A percentile compares a stretch with the other conserved stretches of the same genome.
Conservation (phyloP, 2,329 filamentous ascomycete species). For the Triangularia verruculosa region DNA sequence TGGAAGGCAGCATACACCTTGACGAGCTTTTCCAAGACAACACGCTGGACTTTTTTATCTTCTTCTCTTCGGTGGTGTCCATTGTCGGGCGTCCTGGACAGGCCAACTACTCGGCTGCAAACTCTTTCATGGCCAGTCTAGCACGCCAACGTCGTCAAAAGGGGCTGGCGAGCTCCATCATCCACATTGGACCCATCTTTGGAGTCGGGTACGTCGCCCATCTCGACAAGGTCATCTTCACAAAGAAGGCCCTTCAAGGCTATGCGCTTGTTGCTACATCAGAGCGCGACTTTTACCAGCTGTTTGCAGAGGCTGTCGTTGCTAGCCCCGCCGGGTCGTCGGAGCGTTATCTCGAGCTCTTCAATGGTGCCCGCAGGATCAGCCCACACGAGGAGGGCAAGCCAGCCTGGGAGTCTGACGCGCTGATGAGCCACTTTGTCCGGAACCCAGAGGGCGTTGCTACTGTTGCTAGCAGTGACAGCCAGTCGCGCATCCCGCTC, state of each 20-base stretch:
- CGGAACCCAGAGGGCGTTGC: background rate
- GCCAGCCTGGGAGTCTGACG: background rate
- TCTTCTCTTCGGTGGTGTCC: conserved; percentile 11
- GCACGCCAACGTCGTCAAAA: conserved; percentile 23
- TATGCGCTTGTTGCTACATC: background rate
- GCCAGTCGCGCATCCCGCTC: conserved; percentile 12
- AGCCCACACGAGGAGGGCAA: background rate
- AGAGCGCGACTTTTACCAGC: conserved; percentile 14
- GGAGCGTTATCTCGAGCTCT: background rate
- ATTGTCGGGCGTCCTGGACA: conserved; percentile 15
- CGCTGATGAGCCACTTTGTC: background rate
- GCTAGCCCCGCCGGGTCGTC: background rate
- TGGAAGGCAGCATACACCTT: conserved; percentile 32
- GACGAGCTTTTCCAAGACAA: conserved; percentile 31
- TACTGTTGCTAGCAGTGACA: background rate
- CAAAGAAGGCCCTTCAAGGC: background rate
- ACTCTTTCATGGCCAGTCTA: conserved; percentile 40
- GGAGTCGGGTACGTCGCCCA: conserved; percentile 13
- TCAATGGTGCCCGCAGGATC: background rate
- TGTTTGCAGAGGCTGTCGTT: conserved; percentile 17
- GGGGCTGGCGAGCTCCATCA: conserved; percentile 17
- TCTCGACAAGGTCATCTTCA: background rate
- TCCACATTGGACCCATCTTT: conserved; percentile 17
- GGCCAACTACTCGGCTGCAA: conserved; percentile 17
- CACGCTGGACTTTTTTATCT: conserved; percentile 35